Percentiles rank a stretch among this genome's conserved stretches.
These are phyloP conservation scores for Fragaria iinumae DNA, from an alignment of 306 rosid genomes.

Conservation along the genomic window DNA sequence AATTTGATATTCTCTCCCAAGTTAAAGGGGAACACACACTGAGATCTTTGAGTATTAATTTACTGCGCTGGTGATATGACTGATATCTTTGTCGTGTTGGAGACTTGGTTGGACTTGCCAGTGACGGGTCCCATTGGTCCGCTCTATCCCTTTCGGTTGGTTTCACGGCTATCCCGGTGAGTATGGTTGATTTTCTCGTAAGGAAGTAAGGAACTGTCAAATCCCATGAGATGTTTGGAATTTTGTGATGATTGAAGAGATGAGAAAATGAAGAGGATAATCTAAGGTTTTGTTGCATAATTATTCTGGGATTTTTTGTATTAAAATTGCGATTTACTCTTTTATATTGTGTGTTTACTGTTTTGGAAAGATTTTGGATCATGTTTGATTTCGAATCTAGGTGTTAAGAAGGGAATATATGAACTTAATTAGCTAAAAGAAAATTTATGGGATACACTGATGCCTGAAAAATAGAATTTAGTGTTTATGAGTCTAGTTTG, in stretches of 20 bases:
- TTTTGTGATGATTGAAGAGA: background rate
- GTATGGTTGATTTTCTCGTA: slow-evolving; percentile 14
- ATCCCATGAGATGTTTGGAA: background rate
- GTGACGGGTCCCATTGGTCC: slow-evolving; percentile 6
- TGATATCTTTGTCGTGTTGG: slow-evolving; percentile 20
- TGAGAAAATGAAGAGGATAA: background rate
- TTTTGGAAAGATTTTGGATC: background rate
- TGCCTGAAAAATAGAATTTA: background rate
- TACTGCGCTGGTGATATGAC: slow-evolving; percentile 1
- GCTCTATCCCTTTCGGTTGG: background rate
- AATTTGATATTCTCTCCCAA: slow-evolving; percentile 14
- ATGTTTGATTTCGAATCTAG: background rate
- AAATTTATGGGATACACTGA: background rate
- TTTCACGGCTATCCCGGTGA: slow-evolving; percentile 22
- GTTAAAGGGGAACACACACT: slow-evolving; percentile 13
- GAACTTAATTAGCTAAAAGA: background rate
- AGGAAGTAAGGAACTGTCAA: background rate
- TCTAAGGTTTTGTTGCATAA: slow-evolving; percentile 6
- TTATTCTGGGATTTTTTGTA: background rate
- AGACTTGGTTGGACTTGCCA: slow-evolving; percentile 16
- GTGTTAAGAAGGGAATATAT: background rate
- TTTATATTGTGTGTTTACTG: background rate
- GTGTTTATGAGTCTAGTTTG: no score
- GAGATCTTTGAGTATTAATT: slow-evolving; percentile 26
- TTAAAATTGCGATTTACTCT: background rate